Evolutionary conservation across 768 basidiomycete species (phyloP).

Genomic region (Coprinopsis sp.): DNA sequence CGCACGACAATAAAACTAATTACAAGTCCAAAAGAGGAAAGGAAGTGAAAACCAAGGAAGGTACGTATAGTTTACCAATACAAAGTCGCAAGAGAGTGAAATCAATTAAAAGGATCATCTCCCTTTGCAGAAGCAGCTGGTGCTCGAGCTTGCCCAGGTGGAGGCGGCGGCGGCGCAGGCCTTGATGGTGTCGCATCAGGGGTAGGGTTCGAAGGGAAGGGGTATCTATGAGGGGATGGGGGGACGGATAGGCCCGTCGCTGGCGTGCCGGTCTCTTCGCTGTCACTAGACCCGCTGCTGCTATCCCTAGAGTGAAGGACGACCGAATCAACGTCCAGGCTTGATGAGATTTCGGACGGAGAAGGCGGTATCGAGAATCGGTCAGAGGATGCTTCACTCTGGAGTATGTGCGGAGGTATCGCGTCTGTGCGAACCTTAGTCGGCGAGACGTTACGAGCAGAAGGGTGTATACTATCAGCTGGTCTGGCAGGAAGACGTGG

Average conservation of each 20-base stretch:
- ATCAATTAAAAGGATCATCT: too few species aligned
- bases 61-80: too few species aligned
- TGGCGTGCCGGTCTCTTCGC: not conserved
- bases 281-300: not conserved
- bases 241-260: not conserved
- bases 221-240: not conserved
- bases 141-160: too few species aligned
- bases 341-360: constrained; percentile 21
- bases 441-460: constrained; percentile 50
- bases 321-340: constrained; percentile 20
- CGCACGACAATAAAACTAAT: too few species aligned
- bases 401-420: not conserved
- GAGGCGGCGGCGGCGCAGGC: too few species aligned
- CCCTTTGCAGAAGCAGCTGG: too few species aligned
- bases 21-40: too few species aligned
- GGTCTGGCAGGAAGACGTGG: constrained; percentile 69
- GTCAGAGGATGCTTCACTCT: not conserved
- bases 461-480: constrained; percentile 73
- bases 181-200: not conserved
- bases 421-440: constrained; percentile 29
- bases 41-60: too few species aligned
- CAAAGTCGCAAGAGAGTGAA: too few species aligned
- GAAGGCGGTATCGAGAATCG: constrained; percentile 18
- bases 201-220: not conserved
- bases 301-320: constrained; percentile 1